phyloP scores from a whole-genome alignment of 305 asterid genomes.

The Fraxinus angustifolia region DNA sequence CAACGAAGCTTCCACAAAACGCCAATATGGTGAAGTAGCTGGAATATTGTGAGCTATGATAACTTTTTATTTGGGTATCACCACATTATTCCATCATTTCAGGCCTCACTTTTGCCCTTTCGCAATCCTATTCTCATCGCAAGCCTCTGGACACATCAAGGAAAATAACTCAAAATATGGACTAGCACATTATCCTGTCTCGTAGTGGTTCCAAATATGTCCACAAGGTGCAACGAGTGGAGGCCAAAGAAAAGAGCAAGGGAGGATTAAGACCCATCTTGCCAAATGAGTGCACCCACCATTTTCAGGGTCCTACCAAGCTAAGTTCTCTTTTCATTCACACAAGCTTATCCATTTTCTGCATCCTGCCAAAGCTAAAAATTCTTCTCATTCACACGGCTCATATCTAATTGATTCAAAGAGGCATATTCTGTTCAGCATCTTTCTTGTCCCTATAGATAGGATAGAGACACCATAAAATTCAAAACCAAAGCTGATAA shows the following conservation, averaged over 20 bases:
- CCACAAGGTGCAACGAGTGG: background rate
- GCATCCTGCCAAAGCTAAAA: slow-evolving; percentile 26
- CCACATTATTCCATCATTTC: background rate
- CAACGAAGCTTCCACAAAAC: background rate
- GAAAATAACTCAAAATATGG: background rate
- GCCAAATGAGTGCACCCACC: background rate
- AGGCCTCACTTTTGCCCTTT: background rate
- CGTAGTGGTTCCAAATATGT: background rate
- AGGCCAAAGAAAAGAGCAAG: background rate
- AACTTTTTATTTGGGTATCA: background rate
- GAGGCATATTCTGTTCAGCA: slow-evolving; percentile 19
- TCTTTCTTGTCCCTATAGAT: slow-evolving; percentile 16
- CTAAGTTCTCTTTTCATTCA: background rate
- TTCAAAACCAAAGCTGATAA: slow-evolving; percentile 14
- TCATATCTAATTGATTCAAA: background rate
- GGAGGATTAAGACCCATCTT: background rate
- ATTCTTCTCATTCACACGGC: slow-evolving; percentile 25
- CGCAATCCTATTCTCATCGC: background rate
- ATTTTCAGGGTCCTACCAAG: background rate
- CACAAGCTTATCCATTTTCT: slow-evolving; percentile 4
- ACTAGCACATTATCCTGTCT: background rate
- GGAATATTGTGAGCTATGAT: background rate
- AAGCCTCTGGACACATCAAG: background rate
- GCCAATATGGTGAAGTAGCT: background rate
- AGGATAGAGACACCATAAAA: slow-evolving; percentile 21